Conservation (phyloP, 2,329 filamentous ascomycete genomes). For the Kalmusia sp. region DNA sequence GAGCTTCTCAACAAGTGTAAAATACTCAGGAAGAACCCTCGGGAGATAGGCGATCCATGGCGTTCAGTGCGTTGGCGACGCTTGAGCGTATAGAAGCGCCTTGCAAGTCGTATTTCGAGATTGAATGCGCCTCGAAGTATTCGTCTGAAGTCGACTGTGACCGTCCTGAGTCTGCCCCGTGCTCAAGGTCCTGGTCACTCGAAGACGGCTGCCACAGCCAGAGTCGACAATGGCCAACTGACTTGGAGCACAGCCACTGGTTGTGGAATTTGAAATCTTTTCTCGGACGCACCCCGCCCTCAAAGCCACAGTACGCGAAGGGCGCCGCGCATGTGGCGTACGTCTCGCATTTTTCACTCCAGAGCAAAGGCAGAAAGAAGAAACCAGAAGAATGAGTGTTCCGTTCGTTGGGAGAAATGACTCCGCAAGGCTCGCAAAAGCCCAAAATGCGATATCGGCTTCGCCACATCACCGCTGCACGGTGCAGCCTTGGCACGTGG, state of each 20-base stretch:
- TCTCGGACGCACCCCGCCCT: not conserved
- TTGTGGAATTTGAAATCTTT: constrained; percentile 14
- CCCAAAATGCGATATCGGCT: constrained; percentile 31
- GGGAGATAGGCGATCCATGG: not conserved
- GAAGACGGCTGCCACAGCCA: constrained; percentile 4
- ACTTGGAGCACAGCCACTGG: constrained; percentile 17
- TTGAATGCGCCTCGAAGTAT: not conserved
- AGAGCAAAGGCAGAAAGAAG: constrained; percentile 13
- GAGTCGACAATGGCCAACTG: not conserved
- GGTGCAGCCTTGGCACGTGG: constrained; percentile 5
- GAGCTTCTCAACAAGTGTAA: not conserved
- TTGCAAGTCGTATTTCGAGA: not conserved
- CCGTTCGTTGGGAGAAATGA: constrained; percentile 24
- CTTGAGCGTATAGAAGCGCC: constrained; percentile 3
- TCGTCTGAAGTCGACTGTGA: not conserved
- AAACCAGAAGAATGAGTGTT: constrained; percentile 25
- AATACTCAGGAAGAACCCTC: not conserved
- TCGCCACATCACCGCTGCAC: constrained; percentile 28
- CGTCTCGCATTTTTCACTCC: not conserved
- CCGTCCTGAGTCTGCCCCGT: constrained; percentile 12
- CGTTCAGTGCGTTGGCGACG: not conserved
- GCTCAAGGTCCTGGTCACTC: not conserved
- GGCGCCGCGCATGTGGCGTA: constrained; percentile 15
- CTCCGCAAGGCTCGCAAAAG: constrained; percentile 19
- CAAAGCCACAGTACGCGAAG: constrained; percentile 20